Base-by-base conservation (phyloP, 1,139 yeast genomes). In the Debaryomyces robertsiae region DNA sequence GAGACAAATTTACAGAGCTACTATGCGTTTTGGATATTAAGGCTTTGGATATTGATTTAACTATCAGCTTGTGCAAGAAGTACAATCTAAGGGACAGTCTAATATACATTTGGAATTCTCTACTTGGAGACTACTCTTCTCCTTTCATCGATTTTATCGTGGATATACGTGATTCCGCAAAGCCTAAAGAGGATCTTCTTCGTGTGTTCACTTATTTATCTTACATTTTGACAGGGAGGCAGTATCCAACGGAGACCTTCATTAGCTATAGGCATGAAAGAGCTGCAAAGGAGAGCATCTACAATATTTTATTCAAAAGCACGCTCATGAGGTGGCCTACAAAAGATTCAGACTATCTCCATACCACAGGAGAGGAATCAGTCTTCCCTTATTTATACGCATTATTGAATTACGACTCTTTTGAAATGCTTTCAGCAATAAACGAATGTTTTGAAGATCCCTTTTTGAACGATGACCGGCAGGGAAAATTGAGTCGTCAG, bases 371-470 rank as follows among this genome's bases (percentile, higher is more conserved):
- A 3, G 53, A 57, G 4, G 73, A 69, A 19, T 65, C 73, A 0
- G 68, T 82, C 1, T 85, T 82, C 48, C 91, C 93, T 0, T 79
- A 82, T 49, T 56, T 86, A 16, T 63, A 65, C 38, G 47, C 68
- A 9, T 64, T 86, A 11, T 58, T 86, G 6, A 65, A 65, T 30
- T 69, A 60, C 46, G 75, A 81, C 47, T 73, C 85, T 6, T 72
- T 79, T 23, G 77, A 77, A 30, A 76, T 83, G 67, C 71, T 87
- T 39, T 71, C 83, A 0, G 75, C 85, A 0, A 57, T 88, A 46
- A 84, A 87, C 55, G 94, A 86, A 55, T 86, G 84, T 23, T 84
- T 88, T 57, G 96, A 88, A 55, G 93, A 86, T 53, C 65, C 84
- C 0, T 68, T 73, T 33, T 57, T 88, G 40, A 87, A 88, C 53